Percentiles rank a stretch among this genome's conserved stretches.
These are phyloP conservation scores for Fusarium coffeatum DNA, from an alignment of 2,329 filamentous ascomycete species.

Conservation along the genomic window DNA sequence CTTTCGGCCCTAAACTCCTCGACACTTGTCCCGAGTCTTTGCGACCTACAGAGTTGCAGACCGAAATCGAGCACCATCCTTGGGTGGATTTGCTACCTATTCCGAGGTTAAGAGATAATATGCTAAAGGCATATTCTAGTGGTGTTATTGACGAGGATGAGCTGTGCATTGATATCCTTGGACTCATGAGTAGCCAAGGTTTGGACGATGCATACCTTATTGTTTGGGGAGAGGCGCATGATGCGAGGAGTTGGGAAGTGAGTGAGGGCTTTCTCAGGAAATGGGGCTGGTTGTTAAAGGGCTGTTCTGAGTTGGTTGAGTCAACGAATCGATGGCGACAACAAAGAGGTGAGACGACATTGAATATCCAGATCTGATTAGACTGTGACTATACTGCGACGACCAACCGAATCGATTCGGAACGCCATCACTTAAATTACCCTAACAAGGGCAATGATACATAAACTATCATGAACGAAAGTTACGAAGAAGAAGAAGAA, in stretches of 20 bases:
- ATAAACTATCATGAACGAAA: conserved; percentile 1
- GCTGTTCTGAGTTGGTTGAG: conserved; percentile 53
- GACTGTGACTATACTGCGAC: neutral
- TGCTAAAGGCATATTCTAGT: conserved; percentile 21
- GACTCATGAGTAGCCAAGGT: neutral
- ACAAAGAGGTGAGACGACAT: conserved; percentile 33
- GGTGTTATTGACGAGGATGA: conserved; percentile 38
- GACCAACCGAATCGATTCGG: neutral
- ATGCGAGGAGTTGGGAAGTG: conserved; percentile 60
- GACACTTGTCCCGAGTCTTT: conserved; percentile 19
- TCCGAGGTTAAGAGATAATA: conserved; percentile 39
- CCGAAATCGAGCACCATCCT: conserved; percentile 33
- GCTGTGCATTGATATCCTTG: conserved; percentile 37
- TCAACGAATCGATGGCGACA: conserved; percentile 53
- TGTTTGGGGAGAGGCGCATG: conserved; percentile 62
- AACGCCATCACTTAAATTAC: neutral
- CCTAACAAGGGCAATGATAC: neutral
- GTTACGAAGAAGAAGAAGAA: conserved; percentile 1
- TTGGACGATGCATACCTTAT: conserved; percentile 49
- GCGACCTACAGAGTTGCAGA: conserved; percentile 33
- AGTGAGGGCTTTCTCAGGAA: conserved; percentile 58
- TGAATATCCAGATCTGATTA: conserved; percentile 24
- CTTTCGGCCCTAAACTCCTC: neutral
- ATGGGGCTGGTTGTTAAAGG: conserved; percentile 56
- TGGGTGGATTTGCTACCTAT: conserved; percentile 42